These are phyloP conservation scores for Pichia rugopelliculosa DNA, from an alignment of 805 yeast species.

Conservation along the genomic window DNA sequence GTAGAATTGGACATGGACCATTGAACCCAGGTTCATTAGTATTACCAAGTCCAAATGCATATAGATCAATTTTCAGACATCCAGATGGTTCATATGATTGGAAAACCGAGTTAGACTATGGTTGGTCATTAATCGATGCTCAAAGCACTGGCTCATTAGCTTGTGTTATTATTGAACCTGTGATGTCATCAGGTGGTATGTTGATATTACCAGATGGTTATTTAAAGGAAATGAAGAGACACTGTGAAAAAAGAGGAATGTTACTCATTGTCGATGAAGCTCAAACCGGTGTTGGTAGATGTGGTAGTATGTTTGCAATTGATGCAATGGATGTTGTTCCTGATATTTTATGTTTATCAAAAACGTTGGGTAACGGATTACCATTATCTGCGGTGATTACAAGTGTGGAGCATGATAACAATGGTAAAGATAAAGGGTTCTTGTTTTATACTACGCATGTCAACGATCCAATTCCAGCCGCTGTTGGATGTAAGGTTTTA, in stretches of 20 bases:
- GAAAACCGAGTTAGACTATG: conserved; percentile 24
- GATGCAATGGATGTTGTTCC: conserved; percentile 27
- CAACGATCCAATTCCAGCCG: conserved; percentile 26
- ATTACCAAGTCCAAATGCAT: conserved; percentile 24
- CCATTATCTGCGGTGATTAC: conserved; percentile 29
- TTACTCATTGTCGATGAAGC: conserved; percentile 49
- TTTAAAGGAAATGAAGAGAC: conserved; percentile 20
- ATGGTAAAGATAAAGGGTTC: conserved; percentile 18
- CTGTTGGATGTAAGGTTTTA: conserved; percentile 26
- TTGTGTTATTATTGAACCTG: conserved; percentile 44
- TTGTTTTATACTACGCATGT: conserved; percentile 26
- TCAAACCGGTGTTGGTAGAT: conserved; percentile 48
- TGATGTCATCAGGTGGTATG: conserved; percentile 49
- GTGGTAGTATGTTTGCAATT: conserved; percentile 39
- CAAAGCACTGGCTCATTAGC: conserved; percentile 36
- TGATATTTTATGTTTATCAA: conserved; percentile 27
- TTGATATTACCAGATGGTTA: conserved; percentile 33
- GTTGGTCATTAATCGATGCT: conserved; percentile 23
- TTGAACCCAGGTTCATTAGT: conserved; percentile 22
- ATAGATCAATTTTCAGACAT: conserved; percentile 22
- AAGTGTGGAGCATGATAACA: conserved; percentile 18
- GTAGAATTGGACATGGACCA: conserved; percentile 25
- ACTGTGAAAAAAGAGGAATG: conserved; percentile 34
- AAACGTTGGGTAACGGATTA: conserved; percentile 28
- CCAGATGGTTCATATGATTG: conserved; percentile 25